Base-by-base conservation (phyloP, 805 yeast species). In the Yamadazyma philogaea region DNA sequence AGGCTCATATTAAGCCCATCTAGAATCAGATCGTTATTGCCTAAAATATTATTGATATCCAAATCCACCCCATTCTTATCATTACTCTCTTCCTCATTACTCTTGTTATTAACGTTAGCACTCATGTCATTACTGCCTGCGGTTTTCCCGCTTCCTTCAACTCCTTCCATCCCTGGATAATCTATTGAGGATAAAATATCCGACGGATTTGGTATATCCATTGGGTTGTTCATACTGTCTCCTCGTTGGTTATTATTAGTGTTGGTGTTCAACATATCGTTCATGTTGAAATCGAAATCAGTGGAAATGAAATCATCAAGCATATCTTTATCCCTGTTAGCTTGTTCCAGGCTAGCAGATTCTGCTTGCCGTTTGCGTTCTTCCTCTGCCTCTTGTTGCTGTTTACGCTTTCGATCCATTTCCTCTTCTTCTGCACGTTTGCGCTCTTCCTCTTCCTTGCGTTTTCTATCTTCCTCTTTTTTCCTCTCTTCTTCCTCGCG, bases 1-100 rank as follows among this genome's bases (percentile, higher is more conserved):
- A 70, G 49, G 42, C 63, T 60, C 72, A 67, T 68, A 44, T 68
- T 66, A 33, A 70, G 52, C 6, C 72, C 75, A 43, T 70, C 74
- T 16, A 70, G 51, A n/a, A 68, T 51, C 60, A 64, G 66, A 46
- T 64, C 70, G 43, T 64, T 69, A 42, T 60, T 67, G 4, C 64
- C 71, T 21, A 68, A 48, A 34, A 68, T 51, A 34, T 63, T 64
- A 48, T 69, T 64, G 58, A 64, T 56, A 38, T 65, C 68, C 28
- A 63, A 40, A 39, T 63, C 64, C 10, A 37, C 32, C 20, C 43
- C 45, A 28, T 37, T 24, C n/a, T 32, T 37, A 16, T 34, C 30
- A 20, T 22, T 22, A 32, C 15, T 30, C n/a, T 31, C 36, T 17
- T 15, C 34, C 12, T 19, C 34, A 26, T 40, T 40, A 15, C 26